These are phyloP conservation scores for Gracilaria domingensis DNA, from an alignment of 23 red algal species.

Conservation along the genomic window DNA sequence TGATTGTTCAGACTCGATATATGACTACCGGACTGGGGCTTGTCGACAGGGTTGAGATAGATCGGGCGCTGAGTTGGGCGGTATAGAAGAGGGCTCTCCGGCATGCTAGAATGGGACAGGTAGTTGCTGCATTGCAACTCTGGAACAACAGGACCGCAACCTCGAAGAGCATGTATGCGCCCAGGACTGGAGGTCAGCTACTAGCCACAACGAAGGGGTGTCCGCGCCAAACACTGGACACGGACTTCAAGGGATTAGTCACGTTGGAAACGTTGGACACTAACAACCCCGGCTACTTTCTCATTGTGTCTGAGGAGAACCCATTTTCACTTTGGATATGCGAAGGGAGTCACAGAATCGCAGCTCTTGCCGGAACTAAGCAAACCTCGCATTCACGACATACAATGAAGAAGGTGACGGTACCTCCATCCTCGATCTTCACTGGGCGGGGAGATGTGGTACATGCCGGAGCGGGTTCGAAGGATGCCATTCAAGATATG, in stretches of 20 bases:
- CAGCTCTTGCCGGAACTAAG: neutral
- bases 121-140: too few relatives aligned
- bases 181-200: neutral
- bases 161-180: neutral
- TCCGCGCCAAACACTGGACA: neutral
- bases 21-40: too few relatives aligned
- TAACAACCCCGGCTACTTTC: neutral
- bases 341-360: neutral
- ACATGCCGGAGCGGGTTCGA: conserved; percentile 15
- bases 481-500: neutral
- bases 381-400: neutral
- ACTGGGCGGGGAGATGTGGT: conserved; percentile 6
- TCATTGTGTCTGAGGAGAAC: neutral
- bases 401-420: neutral
- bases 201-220: neutral
- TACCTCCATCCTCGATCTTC: neutral
- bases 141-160: neutral
- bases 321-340: neutral
- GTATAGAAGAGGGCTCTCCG: too few relatives aligned
- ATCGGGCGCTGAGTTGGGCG: too few relatives aligned
- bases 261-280: neutral
- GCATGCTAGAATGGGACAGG: too few relatives aligned
- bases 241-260: conserved; percentile 2
- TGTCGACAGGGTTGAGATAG: too few relatives aligned
- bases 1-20: too few relatives aligned